These are phyloP conservation scores for Cicer chorassanicum DNA, from an alignment of 306 rosid species.

Conservation along the genomic window DNA sequence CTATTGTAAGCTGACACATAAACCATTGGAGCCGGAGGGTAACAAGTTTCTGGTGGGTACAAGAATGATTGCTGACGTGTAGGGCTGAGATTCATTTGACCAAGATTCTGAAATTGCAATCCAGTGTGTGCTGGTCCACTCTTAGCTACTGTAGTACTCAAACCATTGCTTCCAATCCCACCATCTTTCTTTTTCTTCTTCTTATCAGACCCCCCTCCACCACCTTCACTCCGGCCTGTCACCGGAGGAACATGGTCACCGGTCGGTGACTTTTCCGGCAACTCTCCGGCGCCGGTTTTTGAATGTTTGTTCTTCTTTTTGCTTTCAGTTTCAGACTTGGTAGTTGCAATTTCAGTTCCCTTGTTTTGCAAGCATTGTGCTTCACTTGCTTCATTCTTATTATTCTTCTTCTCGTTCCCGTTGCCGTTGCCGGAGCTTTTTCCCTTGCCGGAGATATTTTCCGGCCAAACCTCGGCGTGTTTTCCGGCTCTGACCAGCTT, in stretches of 20 bases:
- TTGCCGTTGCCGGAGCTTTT: slow-evolving; percentile 48
- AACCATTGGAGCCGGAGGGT: slow-evolving; percentile 44
- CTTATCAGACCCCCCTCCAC: slow-evolving; percentile 48
- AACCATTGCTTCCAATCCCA: slow-evolving; percentile 7
- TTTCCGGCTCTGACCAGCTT: slow-evolving; percentile 72
- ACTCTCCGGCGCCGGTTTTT: slow-evolving; percentile 36
- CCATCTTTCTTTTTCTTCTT: slow-evolving; percentile 61
- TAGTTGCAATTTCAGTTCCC: slow-evolving; percentile 41
- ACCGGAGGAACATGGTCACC: slow-evolving; percentile 23
- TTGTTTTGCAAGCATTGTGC: slow-evolving; percentile 47
- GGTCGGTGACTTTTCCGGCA: slow-evolving; percentile 30
- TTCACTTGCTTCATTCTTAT: slow-evolving; percentile 42
- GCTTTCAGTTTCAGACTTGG: slow-evolving; percentile 27
- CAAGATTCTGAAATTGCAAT: slow-evolving; percentile 49
- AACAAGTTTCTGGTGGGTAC: slow-evolving; percentile 40
- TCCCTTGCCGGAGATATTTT: slow-evolving; percentile 49
- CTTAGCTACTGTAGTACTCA: slow-evolving; percentile 5
- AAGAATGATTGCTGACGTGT: slow-evolving; percentile 48
- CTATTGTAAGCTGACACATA: slow-evolving; percentile 49
- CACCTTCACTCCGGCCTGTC: background rate
- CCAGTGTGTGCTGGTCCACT: slow-evolving; percentile 53
- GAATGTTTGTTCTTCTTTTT: slow-evolving; percentile 42
- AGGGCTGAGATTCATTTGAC: slow-evolving; percentile 50
- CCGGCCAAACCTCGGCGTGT: slow-evolving; percentile 81
- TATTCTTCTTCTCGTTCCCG: slow-evolving; percentile 44